These are phyloP conservation scores for Hyaloscypha finlandica DNA, from an alignment of 495 filamentous ascomycete genomes.

Conservation along the genomic window DNA sequence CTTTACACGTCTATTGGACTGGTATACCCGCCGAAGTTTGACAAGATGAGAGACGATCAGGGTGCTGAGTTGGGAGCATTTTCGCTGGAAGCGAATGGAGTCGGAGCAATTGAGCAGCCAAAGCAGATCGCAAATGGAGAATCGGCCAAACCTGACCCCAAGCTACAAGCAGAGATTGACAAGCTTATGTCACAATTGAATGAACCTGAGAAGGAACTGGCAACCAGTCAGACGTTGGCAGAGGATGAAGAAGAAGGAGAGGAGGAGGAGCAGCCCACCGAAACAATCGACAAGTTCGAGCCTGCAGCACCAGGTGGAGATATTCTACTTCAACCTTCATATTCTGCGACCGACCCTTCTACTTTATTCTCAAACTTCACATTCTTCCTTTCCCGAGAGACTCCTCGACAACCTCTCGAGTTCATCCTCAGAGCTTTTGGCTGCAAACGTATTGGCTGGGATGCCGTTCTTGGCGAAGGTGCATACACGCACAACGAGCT, in stretches of 20 bases:
- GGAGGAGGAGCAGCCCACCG: constrained; percentile 52
- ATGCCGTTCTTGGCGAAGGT: constrained; percentile 82
- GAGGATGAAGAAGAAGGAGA: constrained; percentile 50
- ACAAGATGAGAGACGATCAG: constrained; percentile 79
- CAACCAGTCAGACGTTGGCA: constrained; percentile 31
- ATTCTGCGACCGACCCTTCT: constrained; percentile 55
- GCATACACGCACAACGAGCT: constrained; percentile 87
- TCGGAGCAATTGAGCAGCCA: constrained; percentile 53
- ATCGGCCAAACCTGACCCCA: constrained; percentile 37
- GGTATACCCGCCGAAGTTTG: constrained; percentile 93
- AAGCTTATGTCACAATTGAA: constrained; percentile 55
- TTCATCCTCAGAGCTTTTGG: constrained; percentile 94
- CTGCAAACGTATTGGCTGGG: constrained; percentile 96
- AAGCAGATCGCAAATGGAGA: constrained; percentile 30
- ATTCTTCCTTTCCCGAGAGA: constrained; percentile 92
- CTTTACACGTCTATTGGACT: constrained; percentile 89
- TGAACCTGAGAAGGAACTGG: constrained; percentile 41
- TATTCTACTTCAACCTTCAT: constrained; percentile 77
- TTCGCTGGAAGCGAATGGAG: constrained; percentile 72
- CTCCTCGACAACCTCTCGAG: constrained; percentile 85
- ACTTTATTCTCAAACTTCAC: constrained; percentile 83
- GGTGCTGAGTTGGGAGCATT: constrained; percentile 93
- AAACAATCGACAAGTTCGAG: constrained; percentile 87
- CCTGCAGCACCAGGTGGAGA: constrained; percentile 78
- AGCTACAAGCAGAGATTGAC: constrained; percentile 56